phyloP scores from a whole-genome alignment of 2,329 filamentous ascomycete genomes.

The Zymoseptoria tritici region DNA sequence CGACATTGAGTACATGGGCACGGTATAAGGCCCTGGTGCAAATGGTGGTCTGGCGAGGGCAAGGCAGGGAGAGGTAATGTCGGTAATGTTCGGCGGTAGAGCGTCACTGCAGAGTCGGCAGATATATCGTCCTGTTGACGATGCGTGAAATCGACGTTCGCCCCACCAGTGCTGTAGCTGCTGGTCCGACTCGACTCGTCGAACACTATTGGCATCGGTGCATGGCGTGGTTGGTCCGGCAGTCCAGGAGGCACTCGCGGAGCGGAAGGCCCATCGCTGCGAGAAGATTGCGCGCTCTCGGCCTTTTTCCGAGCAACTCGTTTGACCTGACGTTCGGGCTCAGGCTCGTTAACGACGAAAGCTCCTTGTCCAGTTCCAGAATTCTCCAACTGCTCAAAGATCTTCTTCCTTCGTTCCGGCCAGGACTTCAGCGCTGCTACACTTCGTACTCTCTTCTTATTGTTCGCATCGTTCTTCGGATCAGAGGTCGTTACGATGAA shows the following conservation, averaged over 20 bases:
- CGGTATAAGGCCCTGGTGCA: not conserved
- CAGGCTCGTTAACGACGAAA: constrained; percentile 15
- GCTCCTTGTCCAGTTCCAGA: constrained; percentile 15
- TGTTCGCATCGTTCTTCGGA: constrained; percentile 17
- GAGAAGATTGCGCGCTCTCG: not conserved
- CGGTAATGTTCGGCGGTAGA: not conserved
- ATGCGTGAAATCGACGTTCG: not conserved
- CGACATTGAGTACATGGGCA: constrained; percentile 7
- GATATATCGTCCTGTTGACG: not conserved
- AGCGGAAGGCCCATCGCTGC: not conserved
- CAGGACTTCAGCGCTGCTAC: constrained; percentile 25
- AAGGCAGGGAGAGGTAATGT: not conserved
- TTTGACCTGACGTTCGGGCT: not conserved
- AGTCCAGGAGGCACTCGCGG: not conserved
- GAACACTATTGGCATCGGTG: not conserved
- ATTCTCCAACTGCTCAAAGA: constrained; percentile 19
- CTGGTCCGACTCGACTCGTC: not conserved
- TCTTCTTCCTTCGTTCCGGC: constrained; percentile 23
- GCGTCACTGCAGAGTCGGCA: not conserved
- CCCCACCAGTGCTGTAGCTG: not conserved
- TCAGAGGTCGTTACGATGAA: constrained; percentile 26
- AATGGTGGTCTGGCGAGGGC: not conserved
- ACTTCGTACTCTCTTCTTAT: constrained; percentile 25
- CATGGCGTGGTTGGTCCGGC: not conserved
- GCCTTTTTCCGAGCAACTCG: not conserved